These are phyloP conservation scores for Zygosaccharomyces bailii DNA, from an alignment of 805 yeast species.

Conservation along the genomic window DNA sequence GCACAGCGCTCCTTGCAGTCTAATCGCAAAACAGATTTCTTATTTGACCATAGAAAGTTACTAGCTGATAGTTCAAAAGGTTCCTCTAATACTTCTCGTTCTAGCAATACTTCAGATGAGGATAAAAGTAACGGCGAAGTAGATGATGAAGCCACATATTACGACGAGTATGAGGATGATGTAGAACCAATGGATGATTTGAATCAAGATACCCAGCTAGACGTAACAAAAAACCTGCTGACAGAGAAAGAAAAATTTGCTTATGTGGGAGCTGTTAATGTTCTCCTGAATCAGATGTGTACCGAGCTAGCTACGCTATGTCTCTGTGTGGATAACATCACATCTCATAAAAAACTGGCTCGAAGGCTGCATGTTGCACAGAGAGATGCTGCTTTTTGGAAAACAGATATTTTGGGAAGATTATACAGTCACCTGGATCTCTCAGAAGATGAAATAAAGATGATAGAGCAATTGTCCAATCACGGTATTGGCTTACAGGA, in stretches of 20 bases:
- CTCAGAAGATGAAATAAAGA: conserved; percentile 66
- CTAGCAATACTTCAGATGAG: conserved; percentile 13
- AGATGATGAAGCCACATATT: conserved; percentile 35
- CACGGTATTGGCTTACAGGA: conserved; percentile 81
- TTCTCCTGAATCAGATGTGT: conserved; percentile 77
- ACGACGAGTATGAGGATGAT: conserved; percentile 42
- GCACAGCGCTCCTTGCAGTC: conserved; percentile 61
- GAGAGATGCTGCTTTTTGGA: conserved; percentile 82
- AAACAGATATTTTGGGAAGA: conserved; percentile 63
- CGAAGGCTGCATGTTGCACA: conserved; percentile 63
- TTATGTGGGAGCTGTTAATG: conserved; percentile 78
- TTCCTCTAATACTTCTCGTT: conserved; percentile 10
- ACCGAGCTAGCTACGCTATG: conserved; percentile 64
- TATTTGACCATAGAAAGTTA: conserved; percentile 42
- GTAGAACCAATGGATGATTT: conserved; percentile 35
- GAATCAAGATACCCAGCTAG: conserved; percentile 50
- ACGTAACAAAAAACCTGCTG: conserved; percentile 75
- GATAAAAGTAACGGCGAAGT: conserved; percentile 25
- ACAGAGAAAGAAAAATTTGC: conserved; percentile 86
- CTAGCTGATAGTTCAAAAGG: conserved; percentile 17
- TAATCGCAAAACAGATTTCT: conserved; percentile 54
- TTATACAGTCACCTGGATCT: conserved; percentile 81
- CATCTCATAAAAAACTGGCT: conserved; percentile 47
- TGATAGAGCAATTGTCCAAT: conserved; percentile 81
- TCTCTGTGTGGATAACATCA: conserved; percentile 44